Percentiles rank a stretch among this genome's conserved stretches.
These are phyloP conservation scores for Inga laurina DNA, from an alignment of 306 rosid genomes.

Conservation along the genomic window DNA sequence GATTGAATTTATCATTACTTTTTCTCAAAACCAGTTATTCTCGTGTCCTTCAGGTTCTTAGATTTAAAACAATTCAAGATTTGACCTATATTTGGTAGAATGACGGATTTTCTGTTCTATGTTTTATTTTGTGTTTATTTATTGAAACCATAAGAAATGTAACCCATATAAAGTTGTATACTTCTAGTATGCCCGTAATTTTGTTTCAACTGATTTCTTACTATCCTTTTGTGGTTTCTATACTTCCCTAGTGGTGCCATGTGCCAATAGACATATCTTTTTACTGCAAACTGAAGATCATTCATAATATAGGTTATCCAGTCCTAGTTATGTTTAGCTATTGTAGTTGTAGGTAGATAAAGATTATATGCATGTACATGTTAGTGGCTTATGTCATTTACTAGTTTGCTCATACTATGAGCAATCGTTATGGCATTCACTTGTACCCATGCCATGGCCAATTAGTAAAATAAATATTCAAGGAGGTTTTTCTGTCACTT, in stretches of 20 bases:
- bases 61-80: not conserved
- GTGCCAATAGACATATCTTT: not conserved
- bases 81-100: not conserved
- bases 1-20: not conserved
- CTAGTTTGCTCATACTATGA: not conserved
- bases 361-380: not conserved
- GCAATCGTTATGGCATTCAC: not conserved
- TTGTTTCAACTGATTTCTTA: not conserved
- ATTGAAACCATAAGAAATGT: slow-evolving; percentile 6
- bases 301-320: not conserved
- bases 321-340: not conserved
- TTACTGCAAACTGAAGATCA: not conserved
- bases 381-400: not conserved
- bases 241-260: not conserved
- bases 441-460: not conserved
- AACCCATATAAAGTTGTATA: not conserved
- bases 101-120: not conserved
- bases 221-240: not conserved
- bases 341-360: not conserved
- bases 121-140: not conserved
- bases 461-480: not conserved
- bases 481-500: not conserved
- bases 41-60: not conserved
- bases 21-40: not conserved
- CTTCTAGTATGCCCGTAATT: not conserved